A percentile compares a stretch with the other conserved stretches of the same genome.
phyloP scores from a whole-genome alignment of 805 yeast species.

The Metschnikowia gruessii region DNA sequence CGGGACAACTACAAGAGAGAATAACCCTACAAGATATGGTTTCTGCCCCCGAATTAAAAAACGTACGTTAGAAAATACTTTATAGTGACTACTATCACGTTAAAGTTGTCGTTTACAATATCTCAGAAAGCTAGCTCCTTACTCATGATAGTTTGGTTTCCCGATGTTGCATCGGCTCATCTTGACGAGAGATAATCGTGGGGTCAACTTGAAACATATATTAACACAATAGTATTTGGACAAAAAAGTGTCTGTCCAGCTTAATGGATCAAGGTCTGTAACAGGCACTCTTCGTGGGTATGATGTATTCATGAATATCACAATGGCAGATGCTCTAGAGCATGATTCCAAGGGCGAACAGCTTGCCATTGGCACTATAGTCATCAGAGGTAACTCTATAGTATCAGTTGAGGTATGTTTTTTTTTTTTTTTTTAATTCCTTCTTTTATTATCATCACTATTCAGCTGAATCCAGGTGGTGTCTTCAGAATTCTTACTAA shows the following conservation, averaged over 20 bases:
- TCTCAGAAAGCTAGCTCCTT: too few relatives aligned
- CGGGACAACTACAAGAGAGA: neutral
- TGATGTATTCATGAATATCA: conserved; percentile 75
- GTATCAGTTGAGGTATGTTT: conserved; percentile 62
- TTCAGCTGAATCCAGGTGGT: neutral
- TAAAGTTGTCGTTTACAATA: too few relatives aligned
- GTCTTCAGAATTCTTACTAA: conserved; percentile 5
- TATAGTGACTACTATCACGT: too few relatives aligned
- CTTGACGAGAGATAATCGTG: neutral
- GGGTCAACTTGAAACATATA: conserved; percentile 9
- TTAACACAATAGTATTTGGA: conserved; percentile 61
- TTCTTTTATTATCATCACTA: neutral
- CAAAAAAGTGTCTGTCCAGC: conserved; percentile 65
- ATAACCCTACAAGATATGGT: conserved; percentile 38
- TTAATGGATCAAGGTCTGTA: conserved; percentile 76
- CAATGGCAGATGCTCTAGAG: conserved; percentile 69
- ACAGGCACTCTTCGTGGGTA: conserved; percentile 84
- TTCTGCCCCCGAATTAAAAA: conserved; percentile 60
- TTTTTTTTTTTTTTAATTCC: neutral
- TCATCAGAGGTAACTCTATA: conserved; percentile 76
- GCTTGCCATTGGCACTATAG: conserved; percentile 62
- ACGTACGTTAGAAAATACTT: conserved; percentile 36
- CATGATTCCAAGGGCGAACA: conserved; percentile 49
- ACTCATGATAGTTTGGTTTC: too few relatives aligned
- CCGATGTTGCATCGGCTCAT: neutral